These are phyloP conservation scores for Arxiozyma slooffiae DNA, from an alignment of 1,139 yeast genomes.

Conservation along the genomic window DNA sequence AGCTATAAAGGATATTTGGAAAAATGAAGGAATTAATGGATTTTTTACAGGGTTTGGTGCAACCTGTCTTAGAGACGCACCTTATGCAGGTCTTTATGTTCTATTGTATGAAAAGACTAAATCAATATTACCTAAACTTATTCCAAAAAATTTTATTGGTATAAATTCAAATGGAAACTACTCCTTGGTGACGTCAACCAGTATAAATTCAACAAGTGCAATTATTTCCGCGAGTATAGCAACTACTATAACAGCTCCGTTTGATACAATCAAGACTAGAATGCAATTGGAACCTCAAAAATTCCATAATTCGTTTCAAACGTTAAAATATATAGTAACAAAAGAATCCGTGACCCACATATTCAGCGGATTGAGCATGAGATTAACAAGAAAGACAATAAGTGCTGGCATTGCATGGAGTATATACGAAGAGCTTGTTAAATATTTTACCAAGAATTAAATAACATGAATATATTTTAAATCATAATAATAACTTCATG, in stretches of 20 bases:
- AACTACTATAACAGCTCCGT: constrained; percentile 85
- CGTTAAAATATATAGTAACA: constrained; percentile 35
- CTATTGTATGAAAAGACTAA: constrained; percentile 73
- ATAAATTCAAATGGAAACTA: constrained; percentile 20
- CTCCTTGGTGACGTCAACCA: constrained; percentile 39
- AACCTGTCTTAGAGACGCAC: constrained; percentile 85
- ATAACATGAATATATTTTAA: background rate
- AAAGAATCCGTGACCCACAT: constrained; percentile 56
- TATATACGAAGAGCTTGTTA: constrained; percentile 79
- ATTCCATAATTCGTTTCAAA: constrained; percentile 35
- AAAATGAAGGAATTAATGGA: constrained; percentile 46
- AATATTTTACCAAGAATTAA: constrained; percentile 21
- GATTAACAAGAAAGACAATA: constrained; percentile 76
- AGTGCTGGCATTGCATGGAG: constrained; percentile 98
- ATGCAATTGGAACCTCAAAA: constrained; percentile 59
- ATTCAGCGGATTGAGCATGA: constrained; percentile 73
- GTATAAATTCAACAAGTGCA: constrained; percentile 64
- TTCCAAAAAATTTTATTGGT: constrained; percentile 20
- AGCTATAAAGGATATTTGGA: constrained; percentile 52
- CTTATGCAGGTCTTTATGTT: constrained; percentile 90
- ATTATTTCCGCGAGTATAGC: constrained; percentile 67
- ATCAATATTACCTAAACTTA: constrained; percentile 32
- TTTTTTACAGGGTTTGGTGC: constrained; percentile 84
- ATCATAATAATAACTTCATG: too few species aligned
- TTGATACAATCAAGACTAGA: constrained; percentile 87